phyloP scores from a whole-genome alignment of 139 green algal species.

The Chlamydomonas sphaeroides region DNA sequence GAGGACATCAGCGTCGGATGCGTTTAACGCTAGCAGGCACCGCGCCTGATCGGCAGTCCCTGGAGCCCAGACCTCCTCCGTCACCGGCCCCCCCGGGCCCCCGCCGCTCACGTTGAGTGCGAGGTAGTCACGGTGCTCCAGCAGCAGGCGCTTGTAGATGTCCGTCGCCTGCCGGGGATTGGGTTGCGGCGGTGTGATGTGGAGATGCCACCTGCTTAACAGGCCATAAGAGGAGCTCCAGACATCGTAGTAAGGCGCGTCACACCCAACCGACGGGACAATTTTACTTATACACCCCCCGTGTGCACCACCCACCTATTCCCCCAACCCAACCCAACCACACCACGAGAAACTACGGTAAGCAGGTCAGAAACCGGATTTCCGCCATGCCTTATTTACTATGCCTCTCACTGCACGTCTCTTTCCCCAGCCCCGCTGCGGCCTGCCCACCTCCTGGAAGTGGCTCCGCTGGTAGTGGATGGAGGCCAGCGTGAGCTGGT shows the following conservation, averaged over 20 bases:
- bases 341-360: no score
- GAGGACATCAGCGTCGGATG: no score
- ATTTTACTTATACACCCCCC: not conserved
- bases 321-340: no score
- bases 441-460: constrained; percentile 63
- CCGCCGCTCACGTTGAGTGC: constrained; percentile 73
- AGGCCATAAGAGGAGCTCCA: no score
- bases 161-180: constrained; percentile 74
- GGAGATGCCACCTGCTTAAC: not conserved
- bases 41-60: no score
- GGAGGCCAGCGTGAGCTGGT: constrained; percentile 82
- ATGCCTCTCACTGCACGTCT: not conserved
- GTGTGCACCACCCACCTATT: no score
- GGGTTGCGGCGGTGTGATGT: not conserved
- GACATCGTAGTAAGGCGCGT: no score
- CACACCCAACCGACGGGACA: no score
- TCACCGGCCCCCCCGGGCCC: not conserved
- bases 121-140: constrained; percentile 74
- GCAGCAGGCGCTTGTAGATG: constrained; percentile 87
- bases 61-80: no score
- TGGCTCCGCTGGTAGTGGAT: constrained; percentile 65
- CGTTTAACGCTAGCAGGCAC: no score
- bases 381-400: not conserved
- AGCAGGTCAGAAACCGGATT: no score
- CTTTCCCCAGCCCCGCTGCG: not conserved